A percentile compares a stretch with the other conserved stretches of the same genome.
Evolutionary conservation across 345 rosid genomes (phyloP).

Genomic region (Eucalyptus globulus): DNA sequence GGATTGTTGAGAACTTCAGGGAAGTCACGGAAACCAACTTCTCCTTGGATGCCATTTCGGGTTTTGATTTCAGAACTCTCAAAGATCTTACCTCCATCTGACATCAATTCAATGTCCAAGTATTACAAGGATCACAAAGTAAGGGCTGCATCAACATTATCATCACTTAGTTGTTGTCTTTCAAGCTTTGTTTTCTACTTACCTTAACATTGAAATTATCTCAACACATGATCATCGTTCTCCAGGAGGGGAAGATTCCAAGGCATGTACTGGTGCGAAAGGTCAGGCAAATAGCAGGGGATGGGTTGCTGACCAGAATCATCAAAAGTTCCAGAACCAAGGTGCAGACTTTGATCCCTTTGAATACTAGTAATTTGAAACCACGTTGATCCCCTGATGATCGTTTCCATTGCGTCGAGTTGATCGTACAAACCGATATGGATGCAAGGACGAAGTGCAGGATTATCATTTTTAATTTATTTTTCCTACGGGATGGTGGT

Average conservation of each 20-base stretch:
- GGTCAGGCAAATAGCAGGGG: conserved; percentile 62
- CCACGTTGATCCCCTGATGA: background rate
- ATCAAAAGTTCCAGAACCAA: conserved; percentile 48
- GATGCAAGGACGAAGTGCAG: background rate
- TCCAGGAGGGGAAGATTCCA: conserved; percentile 53
- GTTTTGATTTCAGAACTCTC: conserved; percentile 53
- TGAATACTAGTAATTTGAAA: background rate
- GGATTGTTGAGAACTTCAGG: conserved; percentile 9
- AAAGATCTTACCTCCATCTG: conserved; percentile 32
- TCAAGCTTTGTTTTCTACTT: background rate
- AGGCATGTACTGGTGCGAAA: conserved; percentile 41
- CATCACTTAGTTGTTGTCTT: background rate
- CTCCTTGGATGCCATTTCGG: conserved; percentile 90
- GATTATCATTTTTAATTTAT: background rate
- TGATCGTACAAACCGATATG: background rate
- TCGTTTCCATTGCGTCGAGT: background rate
- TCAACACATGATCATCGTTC: background rate
- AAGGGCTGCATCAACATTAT: background rate
- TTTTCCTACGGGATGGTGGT: too few species aligned
- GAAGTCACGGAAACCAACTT: conserved; percentile 27
- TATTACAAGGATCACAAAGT: conserved; percentile 47
- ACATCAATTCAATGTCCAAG: conserved; percentile 32
- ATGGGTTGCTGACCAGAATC: conserved; percentile 52
- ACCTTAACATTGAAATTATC: background rate
- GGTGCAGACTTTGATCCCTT: background rate